Evolutionary conservation across 495 filamentous ascomycete genomes (phyloP).

Genomic region (Elasticomyces elasticus): DNA sequence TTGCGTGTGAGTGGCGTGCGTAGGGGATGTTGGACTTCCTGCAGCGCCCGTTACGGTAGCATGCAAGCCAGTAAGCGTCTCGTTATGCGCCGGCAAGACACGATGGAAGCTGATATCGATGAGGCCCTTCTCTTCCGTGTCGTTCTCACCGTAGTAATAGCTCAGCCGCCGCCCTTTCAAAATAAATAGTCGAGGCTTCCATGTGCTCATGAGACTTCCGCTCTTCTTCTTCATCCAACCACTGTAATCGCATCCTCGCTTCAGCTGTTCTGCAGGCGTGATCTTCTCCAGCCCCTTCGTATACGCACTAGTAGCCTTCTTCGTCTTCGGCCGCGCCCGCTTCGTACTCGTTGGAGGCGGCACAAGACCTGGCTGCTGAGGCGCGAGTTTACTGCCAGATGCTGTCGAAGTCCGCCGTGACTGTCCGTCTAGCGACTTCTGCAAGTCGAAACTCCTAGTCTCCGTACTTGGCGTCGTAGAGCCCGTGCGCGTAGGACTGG

Average conservation of each 20-base stretch:
- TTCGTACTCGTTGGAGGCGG: constrained; percentile 5
- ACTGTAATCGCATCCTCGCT: constrained; percentile 70
- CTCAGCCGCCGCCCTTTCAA: constrained; percentile 81
- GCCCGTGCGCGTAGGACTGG: constrained; percentile 63
- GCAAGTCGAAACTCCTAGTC: constrained; percentile 36
- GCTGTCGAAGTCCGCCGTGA: constrained; percentile 15
- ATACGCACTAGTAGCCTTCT: constrained; percentile 92
- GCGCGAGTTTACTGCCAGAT: constrained; percentile 7
- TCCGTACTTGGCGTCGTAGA: constrained; percentile 60
- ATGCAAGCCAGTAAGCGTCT: constrained; percentile 78
- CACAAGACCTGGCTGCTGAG: constrained; percentile 11
- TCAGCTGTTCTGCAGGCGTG: constrained; percentile 71
- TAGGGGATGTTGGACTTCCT: constrained; percentile 58
- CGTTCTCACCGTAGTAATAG: constrained; percentile 91
- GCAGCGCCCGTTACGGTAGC: constrained; percentile 84
- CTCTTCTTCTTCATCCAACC: constrained; percentile 99
- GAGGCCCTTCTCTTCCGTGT: constrained; percentile 83
- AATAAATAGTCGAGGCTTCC: constrained; percentile 92
- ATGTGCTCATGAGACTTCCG: constrained; percentile 87
- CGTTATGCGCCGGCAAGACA: constrained; percentile 88
- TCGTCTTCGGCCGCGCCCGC: constrained; percentile 48
- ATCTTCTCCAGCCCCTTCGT: constrained; percentile 76
- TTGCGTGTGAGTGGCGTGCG: constrained; percentile 49
- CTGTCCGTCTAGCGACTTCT: constrained; percentile 20
- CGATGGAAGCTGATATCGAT: constrained; percentile 97